Evolutionary conservation across 2,329 filamentous ascomycete species (phyloP).

Genomic region (Tolypocladium sp.): DNA sequence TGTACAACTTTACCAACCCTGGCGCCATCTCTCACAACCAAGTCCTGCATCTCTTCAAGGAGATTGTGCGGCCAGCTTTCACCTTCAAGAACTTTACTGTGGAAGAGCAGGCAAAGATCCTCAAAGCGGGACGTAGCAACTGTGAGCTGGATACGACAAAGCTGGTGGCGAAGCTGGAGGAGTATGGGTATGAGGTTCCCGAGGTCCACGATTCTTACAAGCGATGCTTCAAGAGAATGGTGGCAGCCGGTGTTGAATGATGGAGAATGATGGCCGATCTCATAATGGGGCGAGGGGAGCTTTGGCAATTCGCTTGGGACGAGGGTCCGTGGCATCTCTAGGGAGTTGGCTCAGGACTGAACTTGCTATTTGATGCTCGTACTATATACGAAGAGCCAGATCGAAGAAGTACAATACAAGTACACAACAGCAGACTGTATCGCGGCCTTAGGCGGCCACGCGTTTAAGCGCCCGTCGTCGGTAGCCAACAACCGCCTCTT

Average conservation of each 20-base stretch:
- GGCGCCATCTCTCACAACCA: constrained; percentile 65
- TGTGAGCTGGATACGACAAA: constrained; percentile 56
- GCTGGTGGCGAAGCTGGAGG: constrained; percentile 47
- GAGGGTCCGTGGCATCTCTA: too few relatives aligned
- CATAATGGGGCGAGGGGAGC: too few relatives aligned
- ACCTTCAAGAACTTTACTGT: constrained; percentile 58
- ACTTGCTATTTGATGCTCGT: too few relatives aligned
- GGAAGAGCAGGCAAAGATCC: constrained; percentile 57
- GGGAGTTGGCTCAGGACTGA: too few relatives aligned
- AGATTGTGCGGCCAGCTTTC: constrained; percentile 52
- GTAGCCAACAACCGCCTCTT: too few relatives aligned
- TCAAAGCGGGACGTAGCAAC: constrained; percentile 59
- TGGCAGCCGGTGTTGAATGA: constrained; percentile 42
- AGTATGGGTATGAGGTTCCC: constrained; percentile 49
- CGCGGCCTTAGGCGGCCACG: too few relatives aligned
- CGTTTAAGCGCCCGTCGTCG: too few relatives aligned
- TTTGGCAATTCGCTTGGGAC: too few relatives aligned
- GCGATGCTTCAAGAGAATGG: constrained; percentile 56
- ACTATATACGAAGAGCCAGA: too few relatives aligned
- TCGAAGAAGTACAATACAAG: too few relatives aligned
- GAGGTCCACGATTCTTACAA: constrained; percentile 55
- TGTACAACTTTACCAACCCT: constrained; percentile 65
- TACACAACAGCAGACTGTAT: too few relatives aligned
- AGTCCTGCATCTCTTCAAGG: constrained; percentile 52
- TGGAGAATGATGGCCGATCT: too few relatives aligned